Base-by-base conservation (phyloP, 164 flowering plant species). In the Magnolia kwangsiensis region DNA sequence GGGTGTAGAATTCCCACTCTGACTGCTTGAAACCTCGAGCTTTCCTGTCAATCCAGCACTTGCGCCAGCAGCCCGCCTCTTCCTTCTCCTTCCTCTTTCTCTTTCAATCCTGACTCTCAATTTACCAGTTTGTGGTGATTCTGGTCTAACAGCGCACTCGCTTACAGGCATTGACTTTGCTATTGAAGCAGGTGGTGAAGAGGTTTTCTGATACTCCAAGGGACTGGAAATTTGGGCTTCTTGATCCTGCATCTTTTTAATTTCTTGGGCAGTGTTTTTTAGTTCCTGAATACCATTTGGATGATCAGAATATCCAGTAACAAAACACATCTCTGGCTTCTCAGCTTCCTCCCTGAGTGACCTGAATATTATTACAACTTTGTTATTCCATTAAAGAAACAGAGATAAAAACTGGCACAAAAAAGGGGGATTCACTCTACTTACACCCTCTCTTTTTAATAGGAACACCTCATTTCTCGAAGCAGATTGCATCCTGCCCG, bases 1-100 rank as follows among this genome's bases (percentile, higher is more conserved):
- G 27, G 98, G 97, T 37, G 98, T 91, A 63, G 98, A 95, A 78
- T 91, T 90, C 78, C 97, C 96, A 87, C 98, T 95, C 76, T 93
- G 97, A 86, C 97, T 95, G 72, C 97, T 89, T 19, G 95, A 85
- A 78, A 86, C 89, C 75, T 95, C 98, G 71, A 83, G 74, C 0
- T 84, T 72, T 63, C 82, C 89, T 7, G 80, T 49, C 58, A 87
- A 69, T 66, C 82, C 88, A 5, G 85, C 71, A 71, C 71, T 20
- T 14, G 21, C 58, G 76, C 80, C 84, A 20, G 81, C 72, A 74
- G 81, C 80, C 83, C 84, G 91, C 86, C 80, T 90, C 85, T 83
- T 88, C 50, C 90, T 82, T 69, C 88, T 85, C 71, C 83, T 85
- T 82, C 18, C 61, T 55, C 83, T 89, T 29, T 86, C 91, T 72